These are phyloP conservation scores for Lichtheimia corymbifera DNA, from an alignment of 371 early-diverging fungal species.

Conservation along the genomic window DNA sequence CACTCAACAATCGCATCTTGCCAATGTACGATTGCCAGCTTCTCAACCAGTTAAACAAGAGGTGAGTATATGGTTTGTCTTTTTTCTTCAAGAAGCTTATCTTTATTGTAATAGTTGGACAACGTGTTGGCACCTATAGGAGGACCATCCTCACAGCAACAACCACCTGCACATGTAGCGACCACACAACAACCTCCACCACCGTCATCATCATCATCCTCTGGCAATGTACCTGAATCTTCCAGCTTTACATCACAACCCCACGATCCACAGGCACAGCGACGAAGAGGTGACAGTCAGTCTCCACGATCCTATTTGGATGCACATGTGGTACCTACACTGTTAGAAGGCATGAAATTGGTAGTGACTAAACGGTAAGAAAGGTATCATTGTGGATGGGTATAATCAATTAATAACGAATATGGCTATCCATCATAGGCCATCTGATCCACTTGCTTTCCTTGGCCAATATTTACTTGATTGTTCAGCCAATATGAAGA, in stretches of 20 bases:
- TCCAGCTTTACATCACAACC: neutral
- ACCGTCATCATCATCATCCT: neutral
- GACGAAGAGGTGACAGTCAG: slow-evolving; percentile 17
- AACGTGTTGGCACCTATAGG: too few species aligned
- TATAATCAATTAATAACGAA: neutral
- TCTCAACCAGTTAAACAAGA: too few species aligned
- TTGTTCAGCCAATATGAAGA: slow-evolving; percentile 15
- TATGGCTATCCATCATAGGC: slow-evolving; percentile 8
- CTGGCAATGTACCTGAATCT: neutral
- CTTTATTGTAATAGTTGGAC: too few species aligned
- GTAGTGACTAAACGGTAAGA: slow-evolving; percentile 59
- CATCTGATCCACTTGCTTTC: slow-evolving; percentile 23
- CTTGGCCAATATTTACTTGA: slow-evolving; percentile 21
- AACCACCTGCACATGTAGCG: neutral
- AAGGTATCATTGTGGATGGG: neutral
- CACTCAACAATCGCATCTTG: too few species aligned
- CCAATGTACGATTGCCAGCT: too few species aligned
- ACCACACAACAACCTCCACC: neutral
- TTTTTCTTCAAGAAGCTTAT: too few species aligned
- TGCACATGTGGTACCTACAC: slow-evolving; percentile 57
- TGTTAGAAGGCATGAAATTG: slow-evolving; percentile 68
- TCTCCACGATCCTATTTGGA: slow-evolving; percentile 63
- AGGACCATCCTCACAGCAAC: too few species aligned
- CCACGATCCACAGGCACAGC: slow-evolving; percentile 1
- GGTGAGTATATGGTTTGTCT: too few species aligned